phyloP scores from a whole-genome alignment of 2,329 filamentous ascomycete genomes.

The Cryphonectria japonica region DNA sequence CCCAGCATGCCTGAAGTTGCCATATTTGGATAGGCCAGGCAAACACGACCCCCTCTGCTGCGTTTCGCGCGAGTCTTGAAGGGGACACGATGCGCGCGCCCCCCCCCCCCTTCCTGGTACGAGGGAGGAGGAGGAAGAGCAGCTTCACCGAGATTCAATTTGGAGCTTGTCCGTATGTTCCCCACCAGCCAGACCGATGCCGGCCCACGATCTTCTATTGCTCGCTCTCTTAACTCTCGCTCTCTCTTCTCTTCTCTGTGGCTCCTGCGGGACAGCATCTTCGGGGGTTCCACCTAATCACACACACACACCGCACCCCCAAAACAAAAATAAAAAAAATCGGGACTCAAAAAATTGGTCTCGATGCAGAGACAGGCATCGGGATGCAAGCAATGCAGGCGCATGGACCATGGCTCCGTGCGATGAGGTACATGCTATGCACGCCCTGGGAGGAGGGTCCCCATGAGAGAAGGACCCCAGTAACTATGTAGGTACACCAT shows the following conservation, averaged over 20 bases:
- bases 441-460: not conserved
- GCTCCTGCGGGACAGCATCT: no score
- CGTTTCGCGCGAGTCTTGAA: conserved; percentile 5
- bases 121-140: not conserved
- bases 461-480: not conserved
- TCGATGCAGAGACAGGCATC: conserved; percentile 15
- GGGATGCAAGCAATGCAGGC: conserved; percentile 10
- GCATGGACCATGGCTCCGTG: conserved; percentile 11
- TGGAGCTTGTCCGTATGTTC: not conserved
- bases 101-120: not conserved
- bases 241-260: no score
- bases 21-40: not conserved
- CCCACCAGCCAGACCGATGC: not conserved
- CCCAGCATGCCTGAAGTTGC: not conserved
- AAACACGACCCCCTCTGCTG: conserved; percentile 1
- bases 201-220: conserved; percentile 2
- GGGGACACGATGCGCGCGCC: not conserved
- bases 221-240: no score
- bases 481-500: not conserved
- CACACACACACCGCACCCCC: no score
- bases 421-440: not conserved
- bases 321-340: not conserved
- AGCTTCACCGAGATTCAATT: conserved; percentile 1
- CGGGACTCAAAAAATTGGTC: not conserved
- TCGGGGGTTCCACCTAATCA: no score